Conservation (phyloP, 176 grass and related monocot species). For the Microstegium vimineum region DNA sequence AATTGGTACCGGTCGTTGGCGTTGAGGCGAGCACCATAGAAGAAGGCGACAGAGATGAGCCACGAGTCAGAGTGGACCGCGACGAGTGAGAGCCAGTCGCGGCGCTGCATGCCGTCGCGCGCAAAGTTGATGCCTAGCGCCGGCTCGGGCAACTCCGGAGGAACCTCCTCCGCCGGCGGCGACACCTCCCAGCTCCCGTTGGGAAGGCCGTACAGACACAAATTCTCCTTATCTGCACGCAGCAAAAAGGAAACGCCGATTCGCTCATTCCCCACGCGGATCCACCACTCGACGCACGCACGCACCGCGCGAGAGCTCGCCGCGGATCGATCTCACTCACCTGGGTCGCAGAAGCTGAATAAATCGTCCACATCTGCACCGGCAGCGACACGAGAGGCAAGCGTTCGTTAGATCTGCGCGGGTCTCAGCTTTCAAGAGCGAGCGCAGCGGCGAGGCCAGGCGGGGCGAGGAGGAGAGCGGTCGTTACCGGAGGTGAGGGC, state of each 20-base stretch:
- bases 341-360: constrained; percentile 62
- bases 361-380: constrained; percentile 65
- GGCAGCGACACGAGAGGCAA: not conserved
- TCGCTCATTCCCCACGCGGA: constrained; percentile 17
- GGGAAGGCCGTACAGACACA: constrained; percentile 62
- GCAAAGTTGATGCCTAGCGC: constrained; percentile 82
- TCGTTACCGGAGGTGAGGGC: constrained; percentile 62
- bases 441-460: not conserved
- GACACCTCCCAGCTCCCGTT: constrained; percentile 58
- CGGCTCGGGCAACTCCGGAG: constrained; percentile 72
- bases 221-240: constrained; percentile 60
- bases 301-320: not conserved
- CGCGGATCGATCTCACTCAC: constrained; percentile 36
- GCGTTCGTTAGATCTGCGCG: constrained; percentile 35
- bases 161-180: constrained; percentile 73
- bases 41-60: constrained; percentile 75
- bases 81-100: constrained; percentile 74
- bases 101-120: constrained; percentile 65
- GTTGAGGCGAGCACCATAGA: constrained; percentile 57
- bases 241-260: not conserved
- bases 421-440: no score
- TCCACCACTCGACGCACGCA: constrained; percentile 16
- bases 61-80: constrained; percentile 78
- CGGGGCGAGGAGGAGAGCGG: not conserved
- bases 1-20: constrained; percentile 53